Evolutionary conservation across 179 eudicot species (phyloP).

Genomic region (Monotropa hypopitys): DNA sequence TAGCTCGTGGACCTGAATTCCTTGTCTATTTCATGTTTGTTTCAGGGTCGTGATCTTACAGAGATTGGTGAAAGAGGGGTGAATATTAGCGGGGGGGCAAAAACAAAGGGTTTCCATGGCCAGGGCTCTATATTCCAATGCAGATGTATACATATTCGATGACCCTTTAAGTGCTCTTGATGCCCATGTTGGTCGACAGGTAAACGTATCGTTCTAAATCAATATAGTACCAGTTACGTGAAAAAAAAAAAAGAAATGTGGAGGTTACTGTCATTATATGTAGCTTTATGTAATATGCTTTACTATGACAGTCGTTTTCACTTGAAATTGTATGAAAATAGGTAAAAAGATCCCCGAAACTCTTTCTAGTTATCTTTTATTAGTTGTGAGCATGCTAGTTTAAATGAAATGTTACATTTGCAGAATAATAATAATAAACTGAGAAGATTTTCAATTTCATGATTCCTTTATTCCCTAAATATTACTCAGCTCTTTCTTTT

Average conservation of each 20-base stretch:
- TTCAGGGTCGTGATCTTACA: slow-evolving; percentile 87
- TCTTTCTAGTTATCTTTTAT: background rate
- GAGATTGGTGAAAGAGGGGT: slow-evolving; percentile 99
- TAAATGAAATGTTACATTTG: background rate
- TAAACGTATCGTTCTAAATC: slow-evolving; percentile 11
- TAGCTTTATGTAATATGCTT: background rate
- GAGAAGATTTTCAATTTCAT: background rate
- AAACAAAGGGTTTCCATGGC: slow-evolving; percentile 99
- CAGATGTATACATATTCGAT: slow-evolving; percentile 87
- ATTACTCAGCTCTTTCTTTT: background rate
- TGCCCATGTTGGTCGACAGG: slow-evolving; percentile 91
- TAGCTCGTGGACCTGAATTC: slow-evolving; percentile 9
- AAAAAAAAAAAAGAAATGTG: background rate
- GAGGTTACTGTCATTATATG: background rate
- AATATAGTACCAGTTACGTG: background rate
- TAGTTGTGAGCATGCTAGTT: background rate
- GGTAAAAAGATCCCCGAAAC: background rate
- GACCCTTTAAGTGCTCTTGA: slow-evolving; percentile 96
- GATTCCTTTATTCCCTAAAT: background rate
- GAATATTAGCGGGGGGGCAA: slow-evolving; percentile 91
- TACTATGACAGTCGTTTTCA: background rate
- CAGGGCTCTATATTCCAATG: slow-evolving; percentile 79
- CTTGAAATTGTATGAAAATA: background rate
- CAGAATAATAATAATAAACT: background rate
- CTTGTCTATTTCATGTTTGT: slow-evolving; percentile 5